phyloP scores from a whole-genome alignment of 163 green algal species.

The Coccomyxa subellipsoidea region DNA sequence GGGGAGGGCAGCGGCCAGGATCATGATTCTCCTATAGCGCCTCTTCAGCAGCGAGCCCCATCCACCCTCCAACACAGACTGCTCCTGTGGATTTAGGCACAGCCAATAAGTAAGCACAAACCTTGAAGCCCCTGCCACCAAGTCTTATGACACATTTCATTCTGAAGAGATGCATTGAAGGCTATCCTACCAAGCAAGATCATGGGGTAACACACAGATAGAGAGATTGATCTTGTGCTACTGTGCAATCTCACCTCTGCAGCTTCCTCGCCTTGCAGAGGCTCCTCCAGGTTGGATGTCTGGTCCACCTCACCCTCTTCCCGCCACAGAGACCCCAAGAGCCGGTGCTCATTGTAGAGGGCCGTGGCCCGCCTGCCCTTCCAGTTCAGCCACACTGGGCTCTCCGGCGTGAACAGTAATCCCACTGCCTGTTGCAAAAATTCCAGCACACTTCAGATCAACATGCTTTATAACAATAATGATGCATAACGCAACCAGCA shows the following conservation, averaged over 20 bases:
- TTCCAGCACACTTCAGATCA: neutral
- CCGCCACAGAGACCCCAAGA: constrained; percentile 14
- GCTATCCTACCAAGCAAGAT: no score
- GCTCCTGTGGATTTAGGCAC: neutral
- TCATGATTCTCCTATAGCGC: constrained; percentile 29
- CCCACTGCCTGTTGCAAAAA: constrained; percentile 4
- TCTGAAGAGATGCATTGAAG: no score
- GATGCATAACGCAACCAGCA: no score
- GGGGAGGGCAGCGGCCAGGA: constrained; percentile 38
- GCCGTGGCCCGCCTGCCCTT: constrained; percentile 27
- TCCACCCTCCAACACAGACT: neutral
- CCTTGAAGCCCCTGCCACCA: no score
- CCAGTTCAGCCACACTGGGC: constrained; percentile 55
- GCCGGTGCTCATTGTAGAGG: constrained; percentile 19
- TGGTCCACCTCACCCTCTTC: neutral
- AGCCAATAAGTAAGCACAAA: neutral
- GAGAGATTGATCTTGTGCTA: no score
- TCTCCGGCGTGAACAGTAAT: constrained; percentile 46
- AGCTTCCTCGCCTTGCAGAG: neutral
- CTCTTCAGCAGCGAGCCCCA: constrained; percentile 31
- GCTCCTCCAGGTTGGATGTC: neutral
- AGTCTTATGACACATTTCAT: no score
- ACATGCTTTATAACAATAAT: neutral
- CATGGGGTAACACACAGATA: no score
- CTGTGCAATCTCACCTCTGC: neutral